Evolutionary conservation across 768 basidiomycete genomes (phyloP).

Genomic region (Arthromyces matolae): DNA sequence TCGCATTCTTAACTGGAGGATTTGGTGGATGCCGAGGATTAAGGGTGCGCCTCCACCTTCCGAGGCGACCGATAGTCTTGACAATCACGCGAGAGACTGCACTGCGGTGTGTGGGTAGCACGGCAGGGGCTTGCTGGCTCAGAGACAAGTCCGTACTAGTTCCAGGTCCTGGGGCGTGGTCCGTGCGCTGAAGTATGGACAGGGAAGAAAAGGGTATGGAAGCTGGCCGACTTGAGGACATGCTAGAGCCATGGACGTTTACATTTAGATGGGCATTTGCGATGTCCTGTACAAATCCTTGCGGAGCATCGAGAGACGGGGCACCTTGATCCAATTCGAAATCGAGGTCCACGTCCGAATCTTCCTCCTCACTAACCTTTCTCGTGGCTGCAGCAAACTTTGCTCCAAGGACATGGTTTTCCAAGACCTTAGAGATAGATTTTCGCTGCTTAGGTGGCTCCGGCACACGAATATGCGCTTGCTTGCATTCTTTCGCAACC

Average conservation of each 20-base stretch:
- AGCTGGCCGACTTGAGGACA: conserved; percentile 38
- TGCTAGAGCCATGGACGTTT: conserved; percentile 30
- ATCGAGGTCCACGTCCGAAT: conserved; percentile 77
- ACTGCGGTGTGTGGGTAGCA: conserved; percentile 54
- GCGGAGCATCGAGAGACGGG: conserved; percentile 21
- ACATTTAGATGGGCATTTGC: conserved; percentile 47
- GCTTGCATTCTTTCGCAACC: conserved; percentile 78
- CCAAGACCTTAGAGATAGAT: conserved; percentile 32
- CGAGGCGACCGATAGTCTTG: conserved; percentile 78
- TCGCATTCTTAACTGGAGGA: conserved; percentile 21
- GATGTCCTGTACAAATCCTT: conserved; percentile 39
- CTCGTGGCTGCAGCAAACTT: conserved; percentile 62
- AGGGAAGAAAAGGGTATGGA: conserved; percentile 53
- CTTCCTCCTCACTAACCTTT: conserved; percentile 45
- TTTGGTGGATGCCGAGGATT: conserved; percentile 36
- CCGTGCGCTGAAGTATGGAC: conserved; percentile 33
- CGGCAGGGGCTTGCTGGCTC: conserved; percentile 34
- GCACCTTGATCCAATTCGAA: conserved; percentile 55
- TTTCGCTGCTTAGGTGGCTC: conserved; percentile 27
- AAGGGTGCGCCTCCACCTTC: conserved; percentile 78
- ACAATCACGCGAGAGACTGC: conserved; percentile 73
- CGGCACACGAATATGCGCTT: conserved; percentile 49
- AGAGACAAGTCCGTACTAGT: conserved; percentile 27
- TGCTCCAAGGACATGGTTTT: conserved; percentile 54
- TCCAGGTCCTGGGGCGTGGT: conserved; percentile 30